These are phyloP conservation scores for Septoria petroselini DNA, from an alignment of 2,329 filamentous ascomycete species.

Conservation along the genomic window DNA sequence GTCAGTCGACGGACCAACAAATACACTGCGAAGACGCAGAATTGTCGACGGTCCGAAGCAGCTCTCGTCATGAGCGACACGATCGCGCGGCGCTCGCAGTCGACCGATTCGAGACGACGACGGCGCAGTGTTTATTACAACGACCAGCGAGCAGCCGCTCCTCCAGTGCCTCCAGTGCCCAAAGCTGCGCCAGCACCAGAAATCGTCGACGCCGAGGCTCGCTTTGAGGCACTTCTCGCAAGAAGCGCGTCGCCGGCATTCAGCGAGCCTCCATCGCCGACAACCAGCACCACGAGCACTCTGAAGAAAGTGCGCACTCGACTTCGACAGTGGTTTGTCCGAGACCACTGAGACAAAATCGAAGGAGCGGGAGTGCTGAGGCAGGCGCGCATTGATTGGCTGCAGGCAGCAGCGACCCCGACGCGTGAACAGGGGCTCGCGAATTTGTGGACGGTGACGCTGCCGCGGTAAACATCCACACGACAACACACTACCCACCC, in stretches of 20 bases:
- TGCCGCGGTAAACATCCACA: neutral
- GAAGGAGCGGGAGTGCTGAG: neutral
- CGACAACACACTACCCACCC: neutral
- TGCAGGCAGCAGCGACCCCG: neutral
- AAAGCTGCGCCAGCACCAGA: neutral
- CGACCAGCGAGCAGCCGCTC: conserved; percentile 6
- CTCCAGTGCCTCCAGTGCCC: neutral
- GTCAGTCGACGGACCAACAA: neutral
- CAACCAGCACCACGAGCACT: conserved; percentile 13
- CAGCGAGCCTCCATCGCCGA: conserved; percentile 9
- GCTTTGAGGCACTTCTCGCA: conserved; percentile 9
- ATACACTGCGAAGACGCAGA: no score
- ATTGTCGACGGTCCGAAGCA: neutral
- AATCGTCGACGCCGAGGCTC: neutral
- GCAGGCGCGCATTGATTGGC: neutral
- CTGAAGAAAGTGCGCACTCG: conserved; percentile 12
- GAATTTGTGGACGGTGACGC: neutral
- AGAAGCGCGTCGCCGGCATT: conserved; percentile 1
- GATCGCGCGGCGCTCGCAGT: neutral
- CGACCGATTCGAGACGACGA: neutral
- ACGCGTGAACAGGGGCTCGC: neutral
- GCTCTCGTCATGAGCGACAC: conserved; percentile 1
- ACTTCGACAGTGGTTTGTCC: conserved; percentile 8
- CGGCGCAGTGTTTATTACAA: conserved; percentile 7
- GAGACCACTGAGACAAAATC: neutral